Percentiles rank a stretch among this genome's conserved stretches.
These are phyloP conservation scores for Bretziella fagacearum DNA, from an alignment of 2,329 filamentous ascomycete species.

Conservation along the genomic window DNA sequence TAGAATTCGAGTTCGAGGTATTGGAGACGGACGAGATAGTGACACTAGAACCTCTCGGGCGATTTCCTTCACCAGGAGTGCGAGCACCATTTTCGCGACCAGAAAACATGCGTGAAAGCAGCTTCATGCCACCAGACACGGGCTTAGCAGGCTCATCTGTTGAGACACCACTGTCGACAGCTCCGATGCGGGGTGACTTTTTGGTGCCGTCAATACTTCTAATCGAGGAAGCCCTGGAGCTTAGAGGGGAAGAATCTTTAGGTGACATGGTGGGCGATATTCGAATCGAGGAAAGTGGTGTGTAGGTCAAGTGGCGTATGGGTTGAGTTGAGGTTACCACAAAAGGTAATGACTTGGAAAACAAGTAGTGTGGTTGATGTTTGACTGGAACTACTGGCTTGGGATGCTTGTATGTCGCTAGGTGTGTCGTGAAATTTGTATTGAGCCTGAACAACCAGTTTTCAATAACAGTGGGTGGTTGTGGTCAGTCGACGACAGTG, in stretches of 20 bases:
- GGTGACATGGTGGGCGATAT: conserved; percentile 12
- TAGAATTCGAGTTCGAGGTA: neutral
- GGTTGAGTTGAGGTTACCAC: too few relatives aligned
- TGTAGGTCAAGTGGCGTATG: too few relatives aligned
- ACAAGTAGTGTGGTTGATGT: too few relatives aligned
- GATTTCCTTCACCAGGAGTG: conserved; percentile 7
- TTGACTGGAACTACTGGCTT: too few relatives aligned
- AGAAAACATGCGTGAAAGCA: conserved; percentile 14
- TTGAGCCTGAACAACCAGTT: too few relatives aligned
- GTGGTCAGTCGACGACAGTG: neutral
- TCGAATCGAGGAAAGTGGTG: neutral
- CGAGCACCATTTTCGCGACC: conserved; percentile 10
- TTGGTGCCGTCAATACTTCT: conserved; percentile 11
- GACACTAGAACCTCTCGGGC: conserved; percentile 14
- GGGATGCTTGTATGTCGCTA: too few relatives aligned
- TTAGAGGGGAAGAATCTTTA: conserved; percentile 11
- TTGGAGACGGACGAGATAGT: conserved; percentile 9
- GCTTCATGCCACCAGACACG: conserved; percentile 12
- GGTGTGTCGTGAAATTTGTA: neutral
- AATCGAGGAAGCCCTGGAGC: conserved; percentile 14
- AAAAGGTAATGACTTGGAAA: too few relatives aligned
- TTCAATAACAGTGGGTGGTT: neutral
- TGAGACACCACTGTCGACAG: conserved; percentile 1
- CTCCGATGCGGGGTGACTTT: conserved; percentile 8
- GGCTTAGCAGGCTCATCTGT: conserved; percentile 10